Conservation (phyloP, 257 asterid genomes). For the Nemophila menziesii region DNA sequence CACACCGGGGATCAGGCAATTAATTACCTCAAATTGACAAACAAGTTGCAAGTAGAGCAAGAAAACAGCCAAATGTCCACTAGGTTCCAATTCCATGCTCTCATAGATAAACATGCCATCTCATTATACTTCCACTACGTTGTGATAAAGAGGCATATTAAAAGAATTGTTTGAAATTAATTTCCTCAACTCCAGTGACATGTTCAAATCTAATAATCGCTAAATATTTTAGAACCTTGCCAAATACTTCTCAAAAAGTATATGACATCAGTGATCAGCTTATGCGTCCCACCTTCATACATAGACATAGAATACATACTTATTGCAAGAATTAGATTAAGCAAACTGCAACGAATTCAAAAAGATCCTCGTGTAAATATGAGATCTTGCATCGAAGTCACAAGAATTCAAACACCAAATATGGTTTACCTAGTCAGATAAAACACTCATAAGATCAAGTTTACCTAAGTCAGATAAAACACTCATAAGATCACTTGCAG, state of each 20-base stretch:
- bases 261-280: not conserved
- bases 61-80: too few species aligned
- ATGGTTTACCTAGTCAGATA: constrained; percentile 43
- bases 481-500: constrained; percentile 45
- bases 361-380: not conserved
- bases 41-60: too few species aligned
- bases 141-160: too few species aligned
- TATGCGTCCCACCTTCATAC: not conserved
- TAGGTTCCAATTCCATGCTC: too few species aligned
- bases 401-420: not conserved
- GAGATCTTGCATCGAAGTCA: not conserved
- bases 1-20: too few species aligned
- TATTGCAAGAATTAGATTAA: not conserved
- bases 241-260: too few species aligned
- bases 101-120: too few species aligned
- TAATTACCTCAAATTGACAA: too few species aligned
- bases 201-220: not conserved
- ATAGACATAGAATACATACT: not conserved
- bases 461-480: constrained; percentile 58
- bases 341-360: not conserved
- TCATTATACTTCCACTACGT: too few species aligned
- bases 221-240: too few species aligned
- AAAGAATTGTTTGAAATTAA: too few species aligned
- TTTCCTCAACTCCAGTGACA: not conserved
- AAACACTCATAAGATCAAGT: constrained; percentile 43